phyloP scores from a whole-genome alignment of 2,329 filamentous ascomycete genomes.

The Ophiocordyceps australis region DNA sequence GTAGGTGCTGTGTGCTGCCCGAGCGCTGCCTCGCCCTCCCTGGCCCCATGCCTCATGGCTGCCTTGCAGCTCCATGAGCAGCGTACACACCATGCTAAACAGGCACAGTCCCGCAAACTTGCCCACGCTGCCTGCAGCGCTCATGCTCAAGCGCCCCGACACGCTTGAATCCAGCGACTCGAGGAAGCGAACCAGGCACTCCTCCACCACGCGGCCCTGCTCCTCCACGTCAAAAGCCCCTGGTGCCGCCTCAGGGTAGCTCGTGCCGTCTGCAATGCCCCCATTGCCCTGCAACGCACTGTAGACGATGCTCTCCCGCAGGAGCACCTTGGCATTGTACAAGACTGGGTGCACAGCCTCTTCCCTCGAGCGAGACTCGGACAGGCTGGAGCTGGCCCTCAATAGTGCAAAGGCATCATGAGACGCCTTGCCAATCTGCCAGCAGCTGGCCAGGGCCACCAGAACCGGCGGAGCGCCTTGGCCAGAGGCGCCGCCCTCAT shows the following conservation, averaged over 20 bases:
- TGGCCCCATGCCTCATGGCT: not conserved
- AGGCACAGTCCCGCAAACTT: conserved; percentile 36
- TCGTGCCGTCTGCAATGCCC: conserved; percentile 32
- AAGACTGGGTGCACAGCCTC: conserved; percentile 28
- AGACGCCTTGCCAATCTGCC: conserved; percentile 26
- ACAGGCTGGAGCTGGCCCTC: conserved; percentile 28
- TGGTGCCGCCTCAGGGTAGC: conserved; percentile 23
- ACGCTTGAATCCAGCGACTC: conserved; percentile 30
- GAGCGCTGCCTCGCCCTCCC: conserved; percentile 1
- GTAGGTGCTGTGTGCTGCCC: conserved; percentile 4
- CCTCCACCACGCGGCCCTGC: conserved; percentile 27
- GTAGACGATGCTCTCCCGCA: conserved; percentile 35
- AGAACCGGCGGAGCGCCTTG: conserved; percentile 27
- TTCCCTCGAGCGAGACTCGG: conserved; percentile 27
- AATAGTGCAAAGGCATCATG: conserved; percentile 35
- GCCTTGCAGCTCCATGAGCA: conserved; percentile 24
- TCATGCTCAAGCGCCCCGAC: conserved; percentile 11
- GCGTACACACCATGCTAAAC: conserved; percentile 35
- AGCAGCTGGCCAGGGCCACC: conserved; percentile 29
- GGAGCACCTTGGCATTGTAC: conserved; percentile 33
- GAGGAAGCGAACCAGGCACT: conserved; percentile 31
- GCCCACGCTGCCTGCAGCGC: conserved; percentile 28
- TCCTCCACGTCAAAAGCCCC: conserved; percentile 28
- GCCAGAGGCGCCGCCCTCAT: conserved; percentile 14
- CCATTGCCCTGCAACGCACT: conserved; percentile 37